These are phyloP conservation scores for Aspergillus haitiensis DNA, from an alignment of 495 filamentous ascomycete genomes.

Conservation along the genomic window DNA sequence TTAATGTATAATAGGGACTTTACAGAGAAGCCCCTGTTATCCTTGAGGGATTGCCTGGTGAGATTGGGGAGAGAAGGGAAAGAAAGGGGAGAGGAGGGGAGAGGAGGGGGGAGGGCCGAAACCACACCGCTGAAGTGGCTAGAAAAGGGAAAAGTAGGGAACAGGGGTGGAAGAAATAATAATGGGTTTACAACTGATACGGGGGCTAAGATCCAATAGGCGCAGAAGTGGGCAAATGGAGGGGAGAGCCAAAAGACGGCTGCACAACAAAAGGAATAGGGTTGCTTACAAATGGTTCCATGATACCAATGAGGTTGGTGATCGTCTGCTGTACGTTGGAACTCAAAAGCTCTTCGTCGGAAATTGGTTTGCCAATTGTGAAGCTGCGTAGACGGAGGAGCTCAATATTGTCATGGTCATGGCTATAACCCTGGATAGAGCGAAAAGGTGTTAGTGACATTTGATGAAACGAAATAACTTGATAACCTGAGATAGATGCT, in stretches of 20 bases:
- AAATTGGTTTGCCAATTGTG: conserved; percentile 63
- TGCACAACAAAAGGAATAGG: conserved; percentile 25
- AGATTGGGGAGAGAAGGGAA: conserved; percentile 21
- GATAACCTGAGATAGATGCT: conserved; percentile 16
- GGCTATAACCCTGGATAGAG: conserved; percentile 62
- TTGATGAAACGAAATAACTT: conserved; percentile 4
- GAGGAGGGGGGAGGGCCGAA: conserved; percentile 24
- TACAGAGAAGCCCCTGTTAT: conserved; percentile 9
- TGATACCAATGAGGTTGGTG: conserved; percentile 51
- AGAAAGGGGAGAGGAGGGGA: conserved; percentile 18
- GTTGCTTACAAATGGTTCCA: conserved; percentile 65
- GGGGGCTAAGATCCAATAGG: conserved; percentile 32
- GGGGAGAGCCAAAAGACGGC: conserved; percentile 26
- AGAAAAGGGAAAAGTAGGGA: conserved; percentile 23
- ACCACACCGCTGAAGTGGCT: conserved; percentile 28
- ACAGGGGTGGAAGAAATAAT: conserved; percentile 11
- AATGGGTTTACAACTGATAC: conserved; percentile 25
- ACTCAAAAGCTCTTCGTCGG: conserved; percentile 55
- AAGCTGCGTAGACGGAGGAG: conserved; percentile 76
- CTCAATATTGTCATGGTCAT: conserved; percentile 70
- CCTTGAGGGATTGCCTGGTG: conserved; percentile 8
- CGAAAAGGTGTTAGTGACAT: conserved; percentile 20
- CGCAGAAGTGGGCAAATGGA: conserved; percentile 32
- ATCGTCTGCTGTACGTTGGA: conserved; percentile 56
- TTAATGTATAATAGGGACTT: conserved; percentile 5